These are phyloP conservation scores for Zymoseptoria tritici DNA, from an alignment of 2,329 filamentous ascomycete species.

Conservation along the genomic window DNA sequence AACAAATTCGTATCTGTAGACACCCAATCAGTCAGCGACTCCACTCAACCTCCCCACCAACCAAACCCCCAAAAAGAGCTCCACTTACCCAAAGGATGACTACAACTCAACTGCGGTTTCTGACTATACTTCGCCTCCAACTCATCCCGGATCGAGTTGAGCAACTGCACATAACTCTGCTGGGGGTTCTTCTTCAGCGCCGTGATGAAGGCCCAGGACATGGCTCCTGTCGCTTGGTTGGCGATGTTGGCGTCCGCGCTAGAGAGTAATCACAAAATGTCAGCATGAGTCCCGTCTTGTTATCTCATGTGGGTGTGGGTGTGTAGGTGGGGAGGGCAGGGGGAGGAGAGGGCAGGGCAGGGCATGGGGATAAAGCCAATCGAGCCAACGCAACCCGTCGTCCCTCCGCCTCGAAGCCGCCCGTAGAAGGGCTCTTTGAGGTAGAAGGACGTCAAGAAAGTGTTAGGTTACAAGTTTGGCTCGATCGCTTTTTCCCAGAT, in stretches of 20 bases:
- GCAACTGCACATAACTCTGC: slow-evolving; percentile 89
- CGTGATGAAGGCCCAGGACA: slow-evolving; percentile 95
- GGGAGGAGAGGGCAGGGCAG: background rate
- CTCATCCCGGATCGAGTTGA: slow-evolving; percentile 92
- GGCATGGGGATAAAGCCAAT: slow-evolving; percentile 1
- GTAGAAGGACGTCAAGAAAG: slow-evolving; percentile 18
- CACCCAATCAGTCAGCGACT: slow-evolving; percentile 10
- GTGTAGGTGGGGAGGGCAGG: background rate
- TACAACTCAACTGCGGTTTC: slow-evolving; percentile 93
- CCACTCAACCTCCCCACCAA: too few relatives aligned
- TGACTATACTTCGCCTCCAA: slow-evolving; percentile 80
- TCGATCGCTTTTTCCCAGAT: background rate
- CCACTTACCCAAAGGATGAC: slow-evolving; percentile 68
- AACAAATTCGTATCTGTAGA: slow-evolving; percentile 35
- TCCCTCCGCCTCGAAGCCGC: slow-evolving; percentile 22
- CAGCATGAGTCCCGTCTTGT: too few relatives aligned
- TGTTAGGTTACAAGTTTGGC: slow-evolving; percentile 7
- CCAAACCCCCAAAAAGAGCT: too few relatives aligned
- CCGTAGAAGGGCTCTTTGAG: slow-evolving; percentile 17
- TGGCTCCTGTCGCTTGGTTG: slow-evolving; percentile 87
- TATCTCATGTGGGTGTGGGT: too few relatives aligned
- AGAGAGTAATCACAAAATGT: slow-evolving; percentile 8
- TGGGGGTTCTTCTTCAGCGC: slow-evolving; percentile 87
- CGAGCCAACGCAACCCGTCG: slow-evolving; percentile 27
- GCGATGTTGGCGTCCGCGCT: slow-evolving; percentile 86